Evolutionary conservation across 2,329 filamentous ascomycete genomes (phyloP).

Genomic region (Lachnellula arida): DNA sequence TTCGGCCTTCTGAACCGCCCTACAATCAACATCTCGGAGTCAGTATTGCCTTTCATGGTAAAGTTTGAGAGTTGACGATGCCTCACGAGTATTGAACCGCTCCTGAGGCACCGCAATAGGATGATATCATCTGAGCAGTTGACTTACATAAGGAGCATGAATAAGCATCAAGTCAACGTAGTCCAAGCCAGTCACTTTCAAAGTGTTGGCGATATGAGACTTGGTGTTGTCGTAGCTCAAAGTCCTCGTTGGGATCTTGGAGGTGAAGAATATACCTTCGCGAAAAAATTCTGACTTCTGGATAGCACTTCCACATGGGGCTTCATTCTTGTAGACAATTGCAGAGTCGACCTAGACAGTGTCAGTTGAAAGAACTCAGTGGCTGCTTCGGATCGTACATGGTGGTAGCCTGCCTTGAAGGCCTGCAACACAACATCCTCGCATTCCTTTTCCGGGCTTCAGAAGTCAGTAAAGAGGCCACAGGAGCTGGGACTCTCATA

Average conservation of each 20-base stretch:
- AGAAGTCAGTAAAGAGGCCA: constrained; percentile 38
- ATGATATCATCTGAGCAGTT: too few relatives aligned
- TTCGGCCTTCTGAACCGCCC: constrained; percentile 50
- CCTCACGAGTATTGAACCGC: too few relatives aligned
- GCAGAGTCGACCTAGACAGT: constrained; percentile 52
- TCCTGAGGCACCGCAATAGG: too few relatives aligned
- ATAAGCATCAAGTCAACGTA: constrained; percentile 66
- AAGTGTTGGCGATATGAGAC: constrained; percentile 57
- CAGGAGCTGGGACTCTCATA: constrained; percentile 19
- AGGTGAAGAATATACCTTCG: constrained; percentile 57
- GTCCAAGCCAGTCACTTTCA: constrained; percentile 52
- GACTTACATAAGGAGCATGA: constrained; percentile 48
- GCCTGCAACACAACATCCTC: constrained; percentile 54
- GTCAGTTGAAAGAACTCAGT: background rate
- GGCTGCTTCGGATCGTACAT: constrained; percentile 37
- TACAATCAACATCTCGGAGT: too few relatives aligned
- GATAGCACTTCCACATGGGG: constrained; percentile 49
- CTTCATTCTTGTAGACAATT: constrained; percentile 53
- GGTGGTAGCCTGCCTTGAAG: constrained; percentile 51
- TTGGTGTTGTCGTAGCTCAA: constrained; percentile 62
- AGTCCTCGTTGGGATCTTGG: constrained; percentile 48
- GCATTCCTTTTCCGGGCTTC: constrained; percentile 51
- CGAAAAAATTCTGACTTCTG: constrained; percentile 46
- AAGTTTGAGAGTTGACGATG: too few relatives aligned
- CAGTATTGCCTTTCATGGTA: too few relatives aligned